Percentiles rank a stretch among this genome's conserved stretches.
These are phyloP conservation scores for Glycyrrhiza uralensis DNA, from an alignment of 306 rosid species.

Conservation along the genomic window DNA sequence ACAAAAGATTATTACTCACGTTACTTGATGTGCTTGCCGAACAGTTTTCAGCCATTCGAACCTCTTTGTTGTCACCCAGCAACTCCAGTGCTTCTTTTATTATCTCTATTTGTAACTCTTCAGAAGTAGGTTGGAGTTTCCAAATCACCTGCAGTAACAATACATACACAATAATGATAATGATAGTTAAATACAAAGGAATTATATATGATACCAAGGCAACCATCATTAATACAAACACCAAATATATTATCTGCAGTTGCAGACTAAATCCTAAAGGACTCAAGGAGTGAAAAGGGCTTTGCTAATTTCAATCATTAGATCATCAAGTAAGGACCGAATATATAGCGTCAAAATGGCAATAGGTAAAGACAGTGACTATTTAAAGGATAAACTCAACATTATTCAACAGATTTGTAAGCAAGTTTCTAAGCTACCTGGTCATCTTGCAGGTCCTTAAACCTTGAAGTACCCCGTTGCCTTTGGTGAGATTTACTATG, in stretches of 20 bases:
- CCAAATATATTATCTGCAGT: slow-evolving; percentile 5
- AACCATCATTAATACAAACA: slow-evolving; percentile 14
- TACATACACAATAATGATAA: not conserved
- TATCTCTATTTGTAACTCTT: slow-evolving; percentile 40
- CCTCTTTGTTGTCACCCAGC: slow-evolving; percentile 16
- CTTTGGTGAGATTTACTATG: slow-evolving; percentile 33
- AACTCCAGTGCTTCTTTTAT: slow-evolving; percentile 47
- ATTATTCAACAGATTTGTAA: not conserved
- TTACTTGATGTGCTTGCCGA: slow-evolving; percentile 21
- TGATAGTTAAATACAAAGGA: slow-evolving; percentile 16
- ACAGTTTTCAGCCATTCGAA: slow-evolving; percentile 22
- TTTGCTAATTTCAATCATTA: slow-evolving; percentile 16
- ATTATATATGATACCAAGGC: not conserved
- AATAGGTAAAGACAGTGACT: not conserved
- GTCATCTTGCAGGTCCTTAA: slow-evolving; percentile 46
- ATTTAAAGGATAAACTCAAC: not conserved
- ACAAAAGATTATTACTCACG: slow-evolving; percentile 32
- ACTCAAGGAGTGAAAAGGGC: not conserved
- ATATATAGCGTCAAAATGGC: slow-evolving; percentile 3
- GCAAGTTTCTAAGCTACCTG: slow-evolving; percentile 38
- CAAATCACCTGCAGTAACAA: slow-evolving; percentile 44
- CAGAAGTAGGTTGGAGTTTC: slow-evolving; percentile 47
- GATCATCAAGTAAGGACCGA: not conserved
- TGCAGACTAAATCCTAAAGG: slow-evolving; percentile 6
- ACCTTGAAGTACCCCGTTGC: slow-evolving; percentile 38